phyloP scores from a whole-genome alignment of 2,329 filamentous ascomycete genomes.

The Cytospora mali region DNA sequence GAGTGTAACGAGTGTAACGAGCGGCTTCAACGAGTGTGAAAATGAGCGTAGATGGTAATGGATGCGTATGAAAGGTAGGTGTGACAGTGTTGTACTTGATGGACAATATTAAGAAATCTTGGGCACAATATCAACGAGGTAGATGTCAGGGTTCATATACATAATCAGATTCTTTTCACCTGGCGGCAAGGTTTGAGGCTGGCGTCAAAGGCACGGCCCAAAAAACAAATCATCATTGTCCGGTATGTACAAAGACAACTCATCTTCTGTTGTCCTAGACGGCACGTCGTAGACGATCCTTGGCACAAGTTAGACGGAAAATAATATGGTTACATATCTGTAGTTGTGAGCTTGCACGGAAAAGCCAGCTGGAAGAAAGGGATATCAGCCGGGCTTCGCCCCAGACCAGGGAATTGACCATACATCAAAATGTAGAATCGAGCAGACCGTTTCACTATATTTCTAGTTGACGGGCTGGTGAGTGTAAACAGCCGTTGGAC shows the following conservation, averaged over 20 bases:
- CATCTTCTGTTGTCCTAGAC: not conserved
- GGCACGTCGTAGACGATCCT: not conserved
- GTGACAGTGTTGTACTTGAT: not conserved
- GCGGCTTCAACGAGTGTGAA: not conserved
- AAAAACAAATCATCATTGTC: not conserved
- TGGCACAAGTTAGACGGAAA: too few species aligned
- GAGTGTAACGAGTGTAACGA: not conserved
- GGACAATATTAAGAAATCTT: conserved; percentile 11
- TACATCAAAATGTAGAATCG: too few species aligned
- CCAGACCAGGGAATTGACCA: too few species aligned
- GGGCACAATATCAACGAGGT: conserved; percentile 10
- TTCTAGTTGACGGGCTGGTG: too few species aligned
- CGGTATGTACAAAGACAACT: not conserved
- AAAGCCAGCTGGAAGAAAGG: too few species aligned
- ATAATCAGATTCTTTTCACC: not conserved
- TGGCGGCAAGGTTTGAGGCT: not conserved
- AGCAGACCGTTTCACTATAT: too few species aligned
- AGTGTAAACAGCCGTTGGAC: too few species aligned
- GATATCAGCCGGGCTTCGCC: too few species aligned
- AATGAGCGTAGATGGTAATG: not conserved
- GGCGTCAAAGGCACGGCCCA: conserved; percentile 13
- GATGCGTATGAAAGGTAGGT: not conserved
- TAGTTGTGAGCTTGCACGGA: too few species aligned
- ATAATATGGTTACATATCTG: too few species aligned
- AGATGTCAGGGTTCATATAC: conserved; percentile 8